Percentiles rank a stretch among this genome's conserved stretches.
These are phyloP conservation scores for Ceriops decandra DNA, from an alignment of 345 rosid genomes.

Conservation along the genomic window DNA sequence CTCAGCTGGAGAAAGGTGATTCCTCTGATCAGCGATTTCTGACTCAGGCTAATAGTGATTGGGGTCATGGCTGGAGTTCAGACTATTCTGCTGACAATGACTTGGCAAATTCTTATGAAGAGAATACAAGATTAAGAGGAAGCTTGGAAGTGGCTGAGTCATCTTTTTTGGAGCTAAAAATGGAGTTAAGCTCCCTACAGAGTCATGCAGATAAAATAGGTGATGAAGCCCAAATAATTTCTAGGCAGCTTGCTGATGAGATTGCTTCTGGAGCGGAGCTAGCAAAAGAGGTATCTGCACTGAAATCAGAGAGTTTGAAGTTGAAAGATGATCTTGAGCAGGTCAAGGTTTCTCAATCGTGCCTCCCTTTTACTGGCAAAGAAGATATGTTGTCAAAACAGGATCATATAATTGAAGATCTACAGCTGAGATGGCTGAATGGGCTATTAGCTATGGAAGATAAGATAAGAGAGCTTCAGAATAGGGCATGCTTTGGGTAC, in stretches of 20 bases:
- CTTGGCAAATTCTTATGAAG: conserved; percentile 58
- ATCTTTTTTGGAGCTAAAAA: conserved; percentile 67
- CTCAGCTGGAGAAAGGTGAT: conserved; percentile 50
- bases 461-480: conserved; percentile 64
- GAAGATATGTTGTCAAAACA: conserved; percentile 36
- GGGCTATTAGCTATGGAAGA: conserved; percentile 70
- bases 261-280: conserved; percentile 76
- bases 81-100: conserved; percentile 64
- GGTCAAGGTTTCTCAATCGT: conserved; percentile 34
- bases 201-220: conserved; percentile 71
- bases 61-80: conserved; percentile 73
- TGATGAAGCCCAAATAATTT: conserved; percentile 54
- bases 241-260: conserved; percentile 72
- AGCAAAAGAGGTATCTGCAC: conserved; percentile 62
- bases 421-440: conserved; percentile 55
- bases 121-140: conserved; percentile 71
- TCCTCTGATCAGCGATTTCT: conserved; percentile 40
- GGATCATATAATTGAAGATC: conserved; percentile 39
- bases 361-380: conserved; percentile 28
- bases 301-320: conserved; percentile 77
- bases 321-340: conserved; percentile 66
- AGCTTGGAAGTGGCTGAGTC: conserved; percentile 76
- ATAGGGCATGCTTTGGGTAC: conserved; percentile 57
- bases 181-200: conserved; percentile 65
- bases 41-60: conserved; percentile 46